Base-by-base conservation (phyloP, 2,329 filamentous ascomycete genomes). In the Monosporascus sp. region DNA sequence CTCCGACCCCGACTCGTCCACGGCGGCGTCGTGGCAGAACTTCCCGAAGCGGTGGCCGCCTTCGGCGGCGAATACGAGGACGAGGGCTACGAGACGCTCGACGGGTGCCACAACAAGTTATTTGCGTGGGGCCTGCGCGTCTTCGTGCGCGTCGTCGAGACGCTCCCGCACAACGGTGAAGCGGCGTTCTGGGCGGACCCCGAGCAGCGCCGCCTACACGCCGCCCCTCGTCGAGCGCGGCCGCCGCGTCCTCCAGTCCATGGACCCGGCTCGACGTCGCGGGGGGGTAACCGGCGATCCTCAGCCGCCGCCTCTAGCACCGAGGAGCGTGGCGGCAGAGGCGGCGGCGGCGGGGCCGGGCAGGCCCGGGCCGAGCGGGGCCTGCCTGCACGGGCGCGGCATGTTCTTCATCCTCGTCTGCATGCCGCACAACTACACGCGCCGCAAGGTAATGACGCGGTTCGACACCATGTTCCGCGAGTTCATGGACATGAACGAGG, bases 401-500 rank as follows among this genome's bases (percentile, higher is more conserved):
- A 19, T 46, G 5, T 5, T 43, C 2, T 27, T 53, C 5, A 41
- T 44, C 9, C 41, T 44, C 22, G 16, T 43, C n/a, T 41, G 34
- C 43, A 56, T 53, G 34, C 53, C 51, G 41, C n/a, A 52, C 20
- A 36, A 36, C n/a, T 49, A 47, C 26, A 50, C 40, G 11, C 27
- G 50, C 8, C 31, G 43, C 7, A 20, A 52, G 43, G 5, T 53
- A n/a, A 38, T 24, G 5, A 31, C 19, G 26, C 47, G 24, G 38
- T 52, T 38, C 26, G 36, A 7, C 16, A 24, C 9, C 14, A 16
- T 7, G 40, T 31, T 20, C 45, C 26, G n/a, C 26, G 45, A 45
- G 27, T 22, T 48, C 16, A 20, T 52, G 14, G 31, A 36, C 19
- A n/a, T 47, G 26, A 26, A 20, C 41, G 50, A 52, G 36, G 19